Base-by-base conservation (phyloP, 345 rosid genomes). In the Gossypium mustelinum region DNA sequence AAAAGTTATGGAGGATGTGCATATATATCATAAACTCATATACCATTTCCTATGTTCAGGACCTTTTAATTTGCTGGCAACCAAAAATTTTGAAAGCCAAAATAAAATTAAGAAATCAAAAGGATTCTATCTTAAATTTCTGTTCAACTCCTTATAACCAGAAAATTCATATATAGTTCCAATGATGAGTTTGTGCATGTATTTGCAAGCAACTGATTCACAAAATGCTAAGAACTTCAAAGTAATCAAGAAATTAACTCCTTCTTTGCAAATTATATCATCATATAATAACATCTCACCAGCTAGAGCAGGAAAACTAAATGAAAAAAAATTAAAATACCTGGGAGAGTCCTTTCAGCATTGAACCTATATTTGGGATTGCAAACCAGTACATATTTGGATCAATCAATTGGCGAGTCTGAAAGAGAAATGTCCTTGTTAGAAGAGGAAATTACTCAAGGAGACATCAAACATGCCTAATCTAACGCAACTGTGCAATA, bases 381-480 rank as follows among this genome's bases (percentile, higher is more conserved):
- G 99, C 87, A 83, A 95, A 89, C 97, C 98, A 93, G 83, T 93
- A 95, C 92, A 88, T 86, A 84, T 82, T 81, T 73, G 70, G 70
- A 44, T 66, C 52, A 66, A 66, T 66, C 52, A 44, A 44, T 20
- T 66, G 70, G 29, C 70, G 70, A 44, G 52, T 66, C 70, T 66
- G 70, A 44, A 44, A 44, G 70, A 52, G 24, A 18, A 66, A 66
- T 43, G 25, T 44, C 45, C 25, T 66, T 66, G 29, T 44, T 66
- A 18, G 29, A 43, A 44, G 7, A 66, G 70, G 52, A 43, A 66
- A 13, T 43, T 9, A 43, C 58, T 68, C 17, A 12, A 48, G 57
- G 29, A 20, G 43, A 24, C 25, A 24, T 16, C 72, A 48, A 50
- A 9, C 72, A 48, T 68, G 72, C 48, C 9, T 48, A 24, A 47